Conservation (phyloP, 2,329 filamentous ascomycete species). For the Mollisia scopiformis region DNA sequence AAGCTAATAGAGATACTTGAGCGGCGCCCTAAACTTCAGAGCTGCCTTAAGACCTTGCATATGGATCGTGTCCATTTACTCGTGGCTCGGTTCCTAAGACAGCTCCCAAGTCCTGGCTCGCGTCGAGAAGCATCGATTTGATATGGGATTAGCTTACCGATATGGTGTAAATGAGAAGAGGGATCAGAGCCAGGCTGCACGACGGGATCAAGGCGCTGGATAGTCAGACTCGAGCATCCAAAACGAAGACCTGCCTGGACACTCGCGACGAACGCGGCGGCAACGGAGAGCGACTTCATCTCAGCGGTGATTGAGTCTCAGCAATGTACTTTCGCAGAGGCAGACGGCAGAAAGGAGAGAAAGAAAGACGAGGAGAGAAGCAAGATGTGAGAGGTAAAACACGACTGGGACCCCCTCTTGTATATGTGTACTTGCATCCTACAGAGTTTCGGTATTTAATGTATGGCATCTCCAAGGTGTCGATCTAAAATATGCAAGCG, state of each 20-base stretch:
- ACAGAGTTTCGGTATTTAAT: background rate
- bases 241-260: slow-evolving; percentile 11
- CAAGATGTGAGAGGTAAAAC: background rate
- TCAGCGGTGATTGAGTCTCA: background rate
- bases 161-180: slow-evolving; percentile 24
- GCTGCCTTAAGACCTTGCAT: no score
- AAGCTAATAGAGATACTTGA: no score
- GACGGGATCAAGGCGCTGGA: slow-evolving; percentile 25
- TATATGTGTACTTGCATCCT: background rate
- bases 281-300: background rate
- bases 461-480: background rate
- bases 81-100: no score
- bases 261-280: background rate
- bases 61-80: no score
- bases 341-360: no score
- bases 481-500: background rate
- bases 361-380: no score
- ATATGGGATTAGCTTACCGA: no score
- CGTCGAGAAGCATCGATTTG: no score
- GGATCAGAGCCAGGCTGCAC: slow-evolving; percentile 19
- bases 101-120: no score
- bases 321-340: background rate
- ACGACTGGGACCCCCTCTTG: background rate
- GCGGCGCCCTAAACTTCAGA: no score
- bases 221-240: slow-evolving; percentile 24